Percentiles rank a stretch among this genome's conserved stretches.
phyloP scores from a whole-genome alignment of 2,329 filamentous ascomycete species.

The Nemania diffusa region DNA sequence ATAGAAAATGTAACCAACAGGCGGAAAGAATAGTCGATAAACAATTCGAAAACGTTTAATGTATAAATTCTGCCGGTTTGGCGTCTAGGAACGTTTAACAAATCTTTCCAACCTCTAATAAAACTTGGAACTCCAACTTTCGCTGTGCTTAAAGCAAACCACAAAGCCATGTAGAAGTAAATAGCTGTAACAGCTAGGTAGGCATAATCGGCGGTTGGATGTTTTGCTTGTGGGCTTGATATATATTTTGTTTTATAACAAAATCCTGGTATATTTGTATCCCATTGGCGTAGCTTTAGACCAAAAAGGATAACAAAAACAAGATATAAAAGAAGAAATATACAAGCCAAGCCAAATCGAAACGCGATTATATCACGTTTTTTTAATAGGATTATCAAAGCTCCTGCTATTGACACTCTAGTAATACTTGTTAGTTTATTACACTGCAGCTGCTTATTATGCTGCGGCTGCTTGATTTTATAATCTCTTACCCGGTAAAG shows the following conservation, averaged over 20 bases:
- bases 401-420: neutral
- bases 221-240: neutral
- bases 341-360: neutral
- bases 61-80: too few species aligned
- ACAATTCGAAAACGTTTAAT: too few species aligned
- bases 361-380: neutral
- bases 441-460: too few species aligned
- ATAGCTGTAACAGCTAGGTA: neutral
- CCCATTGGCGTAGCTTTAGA: constrained; percentile 4
- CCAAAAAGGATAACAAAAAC: constrained; percentile 7
- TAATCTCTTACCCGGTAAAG: constrained; percentile 12
- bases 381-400: neutral
- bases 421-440: neutral
- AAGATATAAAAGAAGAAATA: neutral
- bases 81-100: too few species aligned
- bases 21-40: too few species aligned
- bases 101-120: neutral
- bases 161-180: neutral
- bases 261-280: neutral
- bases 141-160: neutral
- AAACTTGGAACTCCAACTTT: neutral
- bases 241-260: neutral
- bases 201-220: neutral
- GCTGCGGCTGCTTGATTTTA: too few species aligned
- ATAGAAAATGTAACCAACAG: too few species aligned